A percentile compares a stretch with the other conserved stretches of the same genome.
These are phyloP conservation scores for Entrophospora sp. DNA, from an alignment of 192 early-diverging fungal species.

Conservation along the genomic window DNA sequence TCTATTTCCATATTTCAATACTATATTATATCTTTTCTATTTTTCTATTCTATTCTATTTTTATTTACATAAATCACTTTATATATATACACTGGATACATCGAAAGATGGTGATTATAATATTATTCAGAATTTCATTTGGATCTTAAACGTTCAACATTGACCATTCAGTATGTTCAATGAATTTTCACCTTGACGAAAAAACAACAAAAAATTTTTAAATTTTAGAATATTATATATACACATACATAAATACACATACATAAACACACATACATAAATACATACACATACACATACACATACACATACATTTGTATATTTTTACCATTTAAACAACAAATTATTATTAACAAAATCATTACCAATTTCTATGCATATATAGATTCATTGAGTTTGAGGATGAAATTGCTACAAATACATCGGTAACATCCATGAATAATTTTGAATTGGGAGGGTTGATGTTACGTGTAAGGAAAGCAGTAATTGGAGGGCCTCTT, in stretches of 20 bases:
- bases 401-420: slow-evolving; percentile 43
- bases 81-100: too few relatives aligned
- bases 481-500: slow-evolving; percentile 71
- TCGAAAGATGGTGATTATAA: too few relatives aligned
- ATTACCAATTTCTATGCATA: neutral
- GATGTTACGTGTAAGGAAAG: slow-evolving; percentile 54
- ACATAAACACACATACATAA: too few relatives aligned
- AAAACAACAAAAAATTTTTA: neutral
- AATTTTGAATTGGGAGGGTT: slow-evolving; percentile 68
- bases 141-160: too few relatives aligned
- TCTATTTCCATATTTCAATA: neutral
- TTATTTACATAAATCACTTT: too few relatives aligned
- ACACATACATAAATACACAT: too few relatives aligned
- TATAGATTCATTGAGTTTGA: slow-evolving; percentile 74
- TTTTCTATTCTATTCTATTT: neutral
- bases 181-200: neutral
- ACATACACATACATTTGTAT: neutral
- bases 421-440: slow-evolving; percentile 62
- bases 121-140: neutral
- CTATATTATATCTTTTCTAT: neutral
- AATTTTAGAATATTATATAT: neutral
- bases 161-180: neutral
- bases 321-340: neutral
- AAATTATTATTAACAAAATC: neutral
- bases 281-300: too few relatives aligned